Conservation (phyloP, 2,329 filamentous ascomycete species). For the Blastomyces parvus region DNA sequence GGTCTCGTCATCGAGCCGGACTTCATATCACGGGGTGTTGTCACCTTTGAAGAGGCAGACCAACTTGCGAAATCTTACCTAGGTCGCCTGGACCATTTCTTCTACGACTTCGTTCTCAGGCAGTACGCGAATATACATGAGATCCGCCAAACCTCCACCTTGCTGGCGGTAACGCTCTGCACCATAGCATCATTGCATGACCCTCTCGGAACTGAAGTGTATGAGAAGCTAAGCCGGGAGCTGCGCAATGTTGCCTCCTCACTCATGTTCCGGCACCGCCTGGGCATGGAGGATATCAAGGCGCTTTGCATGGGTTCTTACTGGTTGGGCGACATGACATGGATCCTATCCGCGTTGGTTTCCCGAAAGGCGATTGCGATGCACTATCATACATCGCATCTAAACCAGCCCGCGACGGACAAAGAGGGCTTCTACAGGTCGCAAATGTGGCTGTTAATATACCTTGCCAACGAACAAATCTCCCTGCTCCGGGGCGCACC, state of each 20-base stretch:
- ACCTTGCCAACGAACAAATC: constrained; percentile 14
- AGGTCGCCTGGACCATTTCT: constrained; percentile 36
- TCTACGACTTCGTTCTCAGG: constrained; percentile 24
- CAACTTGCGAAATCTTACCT: constrained; percentile 33
- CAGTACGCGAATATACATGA: constrained; percentile 11
- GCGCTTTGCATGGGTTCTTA: constrained; percentile 47
- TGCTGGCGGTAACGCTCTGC: constrained; percentile 40
- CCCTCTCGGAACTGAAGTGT: constrained; percentile 37
- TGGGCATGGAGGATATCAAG: constrained; percentile 44
- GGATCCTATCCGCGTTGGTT: constrained; percentile 38
- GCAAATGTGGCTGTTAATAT: constrained; percentile 36
- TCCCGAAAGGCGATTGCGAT: constrained; percentile 37
- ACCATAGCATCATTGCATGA: constrained; percentile 43
- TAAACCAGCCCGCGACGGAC: constrained; percentile 13
- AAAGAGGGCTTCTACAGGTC: constrained; percentile 17
- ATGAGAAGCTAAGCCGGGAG: constrained; percentile 43
- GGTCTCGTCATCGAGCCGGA: constrained; percentile 38
- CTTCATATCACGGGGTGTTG: constrained; percentile 35
- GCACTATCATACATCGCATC: constrained; percentile 26
- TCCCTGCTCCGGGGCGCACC: constrained; percentile 12
- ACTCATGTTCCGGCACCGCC: constrained; percentile 44
- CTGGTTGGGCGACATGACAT: constrained; percentile 47
- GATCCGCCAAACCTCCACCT: constrained; percentile 23
- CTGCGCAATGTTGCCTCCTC: constrained; percentile 45
- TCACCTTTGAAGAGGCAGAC: constrained; percentile 35